Evolutionary conservation across 768 basidiomycete genomes (phyloP), one percentile per base, ranked within the genome.

Genomic region (Cystobasidium tubakii): DNA sequence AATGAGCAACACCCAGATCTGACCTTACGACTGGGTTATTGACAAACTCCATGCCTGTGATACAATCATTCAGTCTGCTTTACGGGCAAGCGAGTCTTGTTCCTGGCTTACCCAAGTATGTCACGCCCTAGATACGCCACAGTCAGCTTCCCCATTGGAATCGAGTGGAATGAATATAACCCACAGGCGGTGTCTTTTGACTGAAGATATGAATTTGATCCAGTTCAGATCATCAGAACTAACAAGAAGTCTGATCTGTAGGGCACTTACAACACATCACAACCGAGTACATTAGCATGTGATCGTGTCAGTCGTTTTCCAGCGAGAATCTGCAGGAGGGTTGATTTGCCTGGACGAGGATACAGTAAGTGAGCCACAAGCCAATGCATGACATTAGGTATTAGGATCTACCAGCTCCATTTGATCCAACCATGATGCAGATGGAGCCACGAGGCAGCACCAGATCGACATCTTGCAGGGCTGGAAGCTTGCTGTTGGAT

Each of bases 21-120:
- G 90, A 84, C 36, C 94, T 86, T 15, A 98, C 94, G 73, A 97
- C 95, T 0, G 94, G 92, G 82, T 99, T 98, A 88, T 90, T 90
- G 0, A 93, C 93, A 92, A 95, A 97, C 82, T 98, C 94, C 1
- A 94, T 98, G 25, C 94, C 94, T 74, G 29, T 3, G 9, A 9
- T 9, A 39, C 1, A 21, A 0, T 10, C n/a, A n/a, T 12, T 7
- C 0, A 65, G 19, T 19, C 43, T 73, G 21, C 53, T 62, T 73
- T 46, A 23, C 19, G 36, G 62, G 10, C 4, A 55, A 23, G n/a
- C n/a, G n/a, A n/a, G 54, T 31, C 4, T 21, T 4, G 29, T 6
- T 7, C 54, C n/a, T 31, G 19, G 39, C 75, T 12, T 0, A 75
- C 65, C 75, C 46, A 77, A 74, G 55, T 77, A 78, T n/a, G 76